Base-by-base conservation (phyloP, 495 filamentous ascomycete species). In the Usnea hakonensis region DNA sequence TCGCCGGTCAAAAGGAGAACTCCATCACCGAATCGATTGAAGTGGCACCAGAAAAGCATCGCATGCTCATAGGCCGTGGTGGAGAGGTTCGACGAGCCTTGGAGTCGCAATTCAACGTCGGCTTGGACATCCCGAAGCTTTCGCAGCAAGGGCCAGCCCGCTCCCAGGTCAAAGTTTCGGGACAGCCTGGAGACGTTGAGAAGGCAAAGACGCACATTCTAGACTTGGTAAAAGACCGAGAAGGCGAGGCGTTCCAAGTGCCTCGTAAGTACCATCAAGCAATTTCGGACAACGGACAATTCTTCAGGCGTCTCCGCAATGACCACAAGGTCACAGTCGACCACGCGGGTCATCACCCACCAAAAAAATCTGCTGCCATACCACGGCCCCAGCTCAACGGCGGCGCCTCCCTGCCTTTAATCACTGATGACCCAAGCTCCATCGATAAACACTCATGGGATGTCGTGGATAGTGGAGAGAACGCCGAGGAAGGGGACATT, bases 61-160 rank as follows among this genome's bases (percentile, higher is more conserved):
- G 91, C 37, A 79, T 90, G 13, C 81, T 99, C 17, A 97, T 99
- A 67, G 94, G 94, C 52, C 89, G 90, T 43, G 91, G 91, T 62
- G 94, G 94, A 58, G 90, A 94, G 57, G 86, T 85, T 40, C 85
- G 91, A 64, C 87, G 89, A 56, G 80, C 83, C 48, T 83, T 99
- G n/a, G 94, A 97, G 76, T 83, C 87, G 28, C 83, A 90, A 71
- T 96, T 97, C 80, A 86, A 85, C 61, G 85, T 99, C 67, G 85
- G 85, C 19, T 83, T 99, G 64, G 90, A 96, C 66, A 88, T 99
- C 58, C 94, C 94, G 14, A 88, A 89, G 65, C 83, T 84, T 35
- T 82, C 77, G 67, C 79, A 79, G 35, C 83, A 88, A 55, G 91
- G 90, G 21, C 83, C 81, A 52, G 80, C 78, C 30, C 80, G 84